These are phyloP conservation scores for Saprolegnia parasitica DNA, from an alignment of 352 stramenopile genomes.

Conservation along the genomic window DNA sequence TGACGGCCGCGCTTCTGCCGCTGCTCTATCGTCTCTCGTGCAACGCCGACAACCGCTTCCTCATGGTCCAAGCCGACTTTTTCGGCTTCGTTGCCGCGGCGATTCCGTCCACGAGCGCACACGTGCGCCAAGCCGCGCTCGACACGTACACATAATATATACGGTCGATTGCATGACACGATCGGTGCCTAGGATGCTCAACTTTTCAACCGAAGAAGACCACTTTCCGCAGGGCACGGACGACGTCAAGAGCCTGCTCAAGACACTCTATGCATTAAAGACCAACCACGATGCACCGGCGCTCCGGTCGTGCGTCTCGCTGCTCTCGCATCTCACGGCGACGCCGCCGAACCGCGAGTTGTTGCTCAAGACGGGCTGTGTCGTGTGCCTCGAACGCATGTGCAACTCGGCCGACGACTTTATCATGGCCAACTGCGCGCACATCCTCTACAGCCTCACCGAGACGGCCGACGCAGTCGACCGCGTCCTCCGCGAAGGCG, in stretches of 20 bases:
- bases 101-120: conserved; percentile 4
- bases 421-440: conserved; percentile 62
- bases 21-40: conserved; percentile 20
- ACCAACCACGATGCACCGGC: conserved; percentile 4
- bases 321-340: conserved; percentile 57
- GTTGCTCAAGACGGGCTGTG: conserved; percentile 45
- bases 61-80: conserved; percentile 16
- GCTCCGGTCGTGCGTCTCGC: conserved; percentile 35
- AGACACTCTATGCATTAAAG: conserved; percentile 37
- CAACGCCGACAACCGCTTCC: not conserved
- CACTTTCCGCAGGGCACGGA: conserved; percentile 63
- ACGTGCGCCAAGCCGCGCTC: conserved; percentile 15
- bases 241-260: conserved; percentile 43
- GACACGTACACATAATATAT: conserved; percentile 11
- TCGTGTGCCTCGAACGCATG: conserved; percentile 51
- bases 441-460: conserved; percentile 61
- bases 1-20: conserved; percentile 12
- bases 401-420: conserved; percentile 41
- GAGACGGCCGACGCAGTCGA: conserved; percentile 64
- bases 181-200: conserved; percentile 14
- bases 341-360: conserved; percentile 50
- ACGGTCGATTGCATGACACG: not conserved
- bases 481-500: conserved; percentile 61
- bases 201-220: conserved; percentile 36
- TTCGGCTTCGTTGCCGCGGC: conserved; percentile 18